phyloP scores from a whole-genome alignment of 2,329 filamentous ascomycete species.

The Pseudocercospora ulei region DNA sequence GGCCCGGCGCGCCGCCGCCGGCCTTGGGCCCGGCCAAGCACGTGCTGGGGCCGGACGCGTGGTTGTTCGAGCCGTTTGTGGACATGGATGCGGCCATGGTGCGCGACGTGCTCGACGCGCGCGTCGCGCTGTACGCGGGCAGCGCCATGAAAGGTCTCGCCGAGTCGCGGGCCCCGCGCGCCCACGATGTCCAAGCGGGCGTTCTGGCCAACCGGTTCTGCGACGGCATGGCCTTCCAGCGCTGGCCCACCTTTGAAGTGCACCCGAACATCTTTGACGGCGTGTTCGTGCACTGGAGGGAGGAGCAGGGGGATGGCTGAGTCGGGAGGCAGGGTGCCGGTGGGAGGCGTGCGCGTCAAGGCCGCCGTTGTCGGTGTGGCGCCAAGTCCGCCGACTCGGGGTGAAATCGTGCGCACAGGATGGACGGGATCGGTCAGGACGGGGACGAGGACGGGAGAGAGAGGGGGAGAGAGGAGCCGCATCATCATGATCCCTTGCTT shows the following conservation, averaged over 20 bases:
- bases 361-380: no score
- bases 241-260: constrained; percentile 26
- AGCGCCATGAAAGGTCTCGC: constrained; percentile 21
- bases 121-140: constrained; percentile 23
- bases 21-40: constrained; percentile 19
- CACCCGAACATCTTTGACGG: constrained; percentile 30
- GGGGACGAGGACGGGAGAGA: no score
- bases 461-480: no score
- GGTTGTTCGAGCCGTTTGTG: constrained; percentile 28
- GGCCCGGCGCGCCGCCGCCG: neutral
- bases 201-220: constrained; percentile 17
- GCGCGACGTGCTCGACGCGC: constrained; percentile 14
- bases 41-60: constrained; percentile 13
- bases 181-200: constrained; percentile 11
- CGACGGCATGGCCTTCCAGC: constrained; percentile 11
- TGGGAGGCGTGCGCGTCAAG: no score
- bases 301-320: no score
- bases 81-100: constrained; percentile 22
- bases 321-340: no score
- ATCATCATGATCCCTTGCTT: no score
- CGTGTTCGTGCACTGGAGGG: constrained; percentile 25
- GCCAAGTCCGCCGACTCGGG: no score
- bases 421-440: no score
- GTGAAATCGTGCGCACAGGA: no score
- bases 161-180: neutral